Evolutionary conservation across 2,329 filamentous ascomycete genomes (phyloP).

Genomic region (Alternaria longipes): DNA sequence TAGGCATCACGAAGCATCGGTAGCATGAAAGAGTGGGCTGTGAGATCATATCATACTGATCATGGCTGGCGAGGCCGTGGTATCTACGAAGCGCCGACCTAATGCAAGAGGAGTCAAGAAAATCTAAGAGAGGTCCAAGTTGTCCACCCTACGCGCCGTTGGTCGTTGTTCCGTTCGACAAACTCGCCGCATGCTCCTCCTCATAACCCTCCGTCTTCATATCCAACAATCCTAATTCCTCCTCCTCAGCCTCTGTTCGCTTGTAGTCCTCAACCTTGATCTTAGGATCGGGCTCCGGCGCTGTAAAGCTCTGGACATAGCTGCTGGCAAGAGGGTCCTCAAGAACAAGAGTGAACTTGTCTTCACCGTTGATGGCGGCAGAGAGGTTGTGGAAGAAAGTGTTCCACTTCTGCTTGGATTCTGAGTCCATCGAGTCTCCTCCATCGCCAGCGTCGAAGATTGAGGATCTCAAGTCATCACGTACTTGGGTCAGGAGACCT

Average conservation of each 20-base stretch:
- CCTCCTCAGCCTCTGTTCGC: conserved; percentile 89
- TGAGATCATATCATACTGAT: conserved; percentile 24
- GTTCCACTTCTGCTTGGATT: conserved; percentile 77
- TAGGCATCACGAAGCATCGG: not conserved
- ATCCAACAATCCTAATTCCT: conserved; percentile 87
- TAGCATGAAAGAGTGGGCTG: conserved; percentile 1
- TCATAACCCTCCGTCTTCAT: conserved; percentile 94
- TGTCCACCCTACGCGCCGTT: conserved; percentile 23
- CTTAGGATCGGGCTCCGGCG: conserved; percentile 82
- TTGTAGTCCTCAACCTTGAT: conserved; percentile 84
- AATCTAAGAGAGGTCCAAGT: conserved; percentile 22
- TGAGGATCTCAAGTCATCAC: conserved; percentile 84
- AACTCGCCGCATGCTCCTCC: conserved; percentile 50
- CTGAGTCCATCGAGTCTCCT: conserved; percentile 79
- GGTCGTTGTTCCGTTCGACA: conserved; percentile 31
- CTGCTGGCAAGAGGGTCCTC: conserved; percentile 90
- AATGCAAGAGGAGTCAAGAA: conserved; percentile 34
- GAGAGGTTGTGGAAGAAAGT: conserved; percentile 81
- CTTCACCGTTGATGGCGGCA: conserved; percentile 79
- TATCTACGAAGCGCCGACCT: conserved; percentile 45
- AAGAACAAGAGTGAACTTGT: conserved; percentile 82
- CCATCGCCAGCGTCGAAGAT: conserved; percentile 82
- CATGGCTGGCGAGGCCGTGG: conserved; percentile 48
- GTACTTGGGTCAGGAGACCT: conserved; percentile 89
- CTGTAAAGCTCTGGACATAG: conserved; percentile 88